Evolutionary conservation across 176 grass and related monocot genomes (phyloP).

Genomic region (Oryza nivara): DNA sequence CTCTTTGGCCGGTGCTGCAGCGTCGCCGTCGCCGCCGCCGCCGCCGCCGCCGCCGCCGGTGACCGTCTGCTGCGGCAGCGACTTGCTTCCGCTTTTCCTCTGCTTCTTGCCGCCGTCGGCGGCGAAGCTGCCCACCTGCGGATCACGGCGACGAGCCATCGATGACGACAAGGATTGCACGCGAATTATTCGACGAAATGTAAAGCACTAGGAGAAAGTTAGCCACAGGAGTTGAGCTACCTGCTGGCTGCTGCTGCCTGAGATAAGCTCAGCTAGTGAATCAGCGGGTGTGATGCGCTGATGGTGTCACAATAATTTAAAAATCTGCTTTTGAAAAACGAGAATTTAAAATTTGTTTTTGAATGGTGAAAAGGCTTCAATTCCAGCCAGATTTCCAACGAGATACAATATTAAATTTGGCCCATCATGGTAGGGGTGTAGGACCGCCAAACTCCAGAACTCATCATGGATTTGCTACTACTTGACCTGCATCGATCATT

Average conservation of each 20-base stretch:
- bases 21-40: too few species aligned
- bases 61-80: not conserved
- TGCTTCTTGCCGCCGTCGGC: slow-evolving; percentile 30
- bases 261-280: not conserved
- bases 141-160: not conserved
- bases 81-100: not conserved
- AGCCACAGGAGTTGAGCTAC: not conserved
- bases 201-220: not conserved
- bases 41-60: not conserved
- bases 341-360: not conserved
- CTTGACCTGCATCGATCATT: not conserved
- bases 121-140: slow-evolving; percentile 44
- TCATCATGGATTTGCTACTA: not conserved
- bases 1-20: not conserved
- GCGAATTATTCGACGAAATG: not conserved
- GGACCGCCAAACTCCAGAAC: not conserved
- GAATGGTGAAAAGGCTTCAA: not conserved
- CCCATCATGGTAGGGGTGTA: not conserved
- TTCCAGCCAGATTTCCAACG: not conserved
- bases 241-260: not conserved
- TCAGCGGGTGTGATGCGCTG: not conserved
- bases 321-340: not conserved
- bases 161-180: not conserved
- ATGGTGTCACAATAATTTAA: not conserved
- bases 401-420: not conserved